Percentiles rank a stretch among this genome's conserved stretches.
phyloP scores from a whole-genome alignment of 768 basidiomycete genomes.

The Serendipita sp. region DNA sequence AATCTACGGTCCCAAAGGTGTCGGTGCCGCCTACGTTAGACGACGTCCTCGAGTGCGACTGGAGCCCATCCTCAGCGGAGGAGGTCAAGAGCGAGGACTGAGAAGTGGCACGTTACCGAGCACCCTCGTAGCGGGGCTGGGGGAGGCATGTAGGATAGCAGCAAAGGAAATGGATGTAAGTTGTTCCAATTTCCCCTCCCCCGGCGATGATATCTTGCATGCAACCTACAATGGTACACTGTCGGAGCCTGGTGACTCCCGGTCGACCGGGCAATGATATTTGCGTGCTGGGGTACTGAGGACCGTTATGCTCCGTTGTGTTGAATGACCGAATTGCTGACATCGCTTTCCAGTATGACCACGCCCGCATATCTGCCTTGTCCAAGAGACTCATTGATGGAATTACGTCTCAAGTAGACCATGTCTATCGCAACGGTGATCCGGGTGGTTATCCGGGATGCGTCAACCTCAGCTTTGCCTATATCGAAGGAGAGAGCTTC shows the following conservation, averaged over 20 bases:
- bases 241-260: constrained; percentile 14
- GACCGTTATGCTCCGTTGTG: constrained; percentile 9
- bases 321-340: neutral
- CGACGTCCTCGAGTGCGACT: constrained; percentile 81
- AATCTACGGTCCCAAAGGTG: constrained; percentile 92
- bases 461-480: constrained; percentile 87
- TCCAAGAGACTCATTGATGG: constrained; percentile 66
- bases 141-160: constrained; percentile 87
- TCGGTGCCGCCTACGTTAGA: constrained; percentile 89
- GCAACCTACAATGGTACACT: constrained; percentile 25
- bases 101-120: constrained; percentile 89
- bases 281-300: constrained; percentile 91
- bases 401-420: constrained; percentile 71
- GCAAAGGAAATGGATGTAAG: constrained; percentile 85
- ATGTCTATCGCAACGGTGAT: constrained; percentile 91
- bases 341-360: constrained; percentile 48
- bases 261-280: constrained; percentile 45
- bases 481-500: constrained; percentile 93
- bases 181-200: constrained; percentile 15
- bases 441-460: constrained; percentile 85
- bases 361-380: constrained; percentile 50
- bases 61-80: constrained; percentile 89
- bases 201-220: constrained; percentile 19
- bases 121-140: constrained; percentile 76
- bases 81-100: constrained; percentile 92